phyloP scores from a whole-genome alignment of 2,329 filamentous ascomycete genomes.

The Colletotrichum scovillei region DNA sequence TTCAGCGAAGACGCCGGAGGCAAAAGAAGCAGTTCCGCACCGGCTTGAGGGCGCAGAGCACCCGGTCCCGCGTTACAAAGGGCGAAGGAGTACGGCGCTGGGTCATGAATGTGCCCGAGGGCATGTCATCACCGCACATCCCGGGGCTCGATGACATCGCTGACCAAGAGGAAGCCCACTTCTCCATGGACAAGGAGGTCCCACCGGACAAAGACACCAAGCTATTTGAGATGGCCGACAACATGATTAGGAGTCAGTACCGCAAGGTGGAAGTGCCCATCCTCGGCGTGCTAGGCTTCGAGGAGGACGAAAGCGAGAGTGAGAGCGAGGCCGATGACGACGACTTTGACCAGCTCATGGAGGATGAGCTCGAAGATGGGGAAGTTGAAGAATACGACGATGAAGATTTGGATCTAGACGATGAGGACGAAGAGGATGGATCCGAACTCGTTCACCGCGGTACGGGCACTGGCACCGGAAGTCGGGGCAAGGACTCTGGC shows the following conservation, averaged over 20 bases:
- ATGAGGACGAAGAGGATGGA: constrained; percentile 35
- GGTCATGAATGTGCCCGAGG: constrained; percentile 54
- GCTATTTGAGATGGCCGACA: constrained; percentile 57
- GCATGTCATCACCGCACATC: constrained; percentile 45
- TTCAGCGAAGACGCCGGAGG: constrained; percentile 53
- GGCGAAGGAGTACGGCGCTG: constrained; percentile 56
- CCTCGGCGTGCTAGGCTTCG: constrained; percentile 56
- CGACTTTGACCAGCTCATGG: constrained; percentile 40
- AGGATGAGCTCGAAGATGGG: constrained; percentile 42
- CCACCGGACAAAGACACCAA: constrained; percentile 54
- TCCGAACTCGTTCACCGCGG: constrained; percentile 32
- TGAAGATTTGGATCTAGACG: constrained; percentile 37
- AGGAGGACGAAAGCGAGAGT: constrained; percentile 56
- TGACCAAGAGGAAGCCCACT: constrained; percentile 53
- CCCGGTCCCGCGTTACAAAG: constrained; percentile 48
- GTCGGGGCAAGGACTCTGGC: constrained; percentile 31
- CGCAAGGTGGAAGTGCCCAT: constrained; percentile 58
- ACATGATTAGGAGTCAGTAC: constrained; percentile 60
- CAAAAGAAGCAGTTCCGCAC: constrained; percentile 54
- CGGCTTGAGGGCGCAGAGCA: constrained; percentile 49
- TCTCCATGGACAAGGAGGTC: constrained; percentile 53
- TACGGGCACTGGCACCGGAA: constrained; percentile 34
- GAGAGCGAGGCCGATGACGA: constrained; percentile 38
- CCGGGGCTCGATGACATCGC: constrained; percentile 40
- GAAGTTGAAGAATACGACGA: constrained; percentile 42